phyloP scores from a whole-genome alignment of 805 yeast species.

The Hanseniaspora nectarophila region DNA sequence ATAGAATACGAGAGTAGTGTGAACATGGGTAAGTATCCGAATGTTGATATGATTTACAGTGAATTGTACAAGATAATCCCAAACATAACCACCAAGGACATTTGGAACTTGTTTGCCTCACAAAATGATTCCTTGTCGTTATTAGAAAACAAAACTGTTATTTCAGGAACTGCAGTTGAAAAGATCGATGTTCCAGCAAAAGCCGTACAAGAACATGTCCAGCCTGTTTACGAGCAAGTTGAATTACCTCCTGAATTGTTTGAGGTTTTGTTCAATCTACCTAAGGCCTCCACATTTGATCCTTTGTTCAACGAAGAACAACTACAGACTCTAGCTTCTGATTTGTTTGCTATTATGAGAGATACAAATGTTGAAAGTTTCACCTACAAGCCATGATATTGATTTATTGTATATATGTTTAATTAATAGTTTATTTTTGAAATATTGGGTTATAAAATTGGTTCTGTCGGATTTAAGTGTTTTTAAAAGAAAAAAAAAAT shows the following conservation, averaged over 20 bases:
- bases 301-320: slow-evolving; percentile 4
- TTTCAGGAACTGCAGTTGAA: background rate
- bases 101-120: slow-evolving; percentile 4
- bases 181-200: background rate
- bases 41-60: slow-evolving; percentile 7
- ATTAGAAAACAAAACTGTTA: background rate
- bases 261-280: slow-evolving; percentile 7
- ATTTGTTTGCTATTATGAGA: slow-evolving; percentile 6
- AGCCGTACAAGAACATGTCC: background rate
- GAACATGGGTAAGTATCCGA: slow-evolving; percentile 13
- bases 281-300: background rate
- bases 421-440: no score
- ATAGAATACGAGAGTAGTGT: slow-evolving; percentile 3
- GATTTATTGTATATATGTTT: no score
- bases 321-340: slow-evolving; percentile 2
- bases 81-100: background rate
- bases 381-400: background rate
- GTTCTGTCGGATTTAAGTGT: no score
- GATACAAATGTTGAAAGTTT: slow-evolving; percentile 9
- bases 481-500: no score
- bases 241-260: slow-evolving; percentile 9
- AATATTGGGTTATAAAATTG: no score
- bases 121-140: background rate
- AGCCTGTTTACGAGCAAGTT: background rate
- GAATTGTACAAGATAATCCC: slow-evolving; percentile 7